phyloP scores from a whole-genome alignment of 345 rosid species.

The Syzygium jambos region DNA sequence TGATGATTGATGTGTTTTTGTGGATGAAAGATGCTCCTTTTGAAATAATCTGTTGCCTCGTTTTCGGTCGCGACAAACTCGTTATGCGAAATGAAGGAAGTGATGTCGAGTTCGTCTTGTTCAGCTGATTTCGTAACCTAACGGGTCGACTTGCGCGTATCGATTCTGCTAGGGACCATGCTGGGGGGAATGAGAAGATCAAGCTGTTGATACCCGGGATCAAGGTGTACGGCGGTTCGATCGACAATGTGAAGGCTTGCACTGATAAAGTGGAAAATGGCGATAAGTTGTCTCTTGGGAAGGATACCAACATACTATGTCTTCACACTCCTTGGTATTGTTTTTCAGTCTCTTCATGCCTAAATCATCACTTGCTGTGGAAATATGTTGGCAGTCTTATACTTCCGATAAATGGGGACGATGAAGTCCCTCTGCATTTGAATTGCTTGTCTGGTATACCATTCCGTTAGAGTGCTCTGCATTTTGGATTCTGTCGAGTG shows the following conservation, averaged over 20 bases:
- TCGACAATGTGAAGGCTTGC: slow-evolving; percentile 78
- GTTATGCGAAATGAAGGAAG: not conserved
- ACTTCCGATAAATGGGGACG: not conserved
- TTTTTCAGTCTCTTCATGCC: not conserved
- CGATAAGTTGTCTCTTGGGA: slow-evolving; percentile 50
- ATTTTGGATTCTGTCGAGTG: not conserved
- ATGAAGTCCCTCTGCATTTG: not conserved
- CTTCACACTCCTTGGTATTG: slow-evolving; percentile 87
- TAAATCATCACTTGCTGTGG: not conserved
- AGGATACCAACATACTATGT: slow-evolving; percentile 41
- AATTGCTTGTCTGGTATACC: not conserved
- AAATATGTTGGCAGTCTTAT: not conserved
- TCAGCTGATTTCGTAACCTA: not conserved
- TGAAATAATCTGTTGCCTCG: not conserved
- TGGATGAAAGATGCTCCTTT: not conserved
- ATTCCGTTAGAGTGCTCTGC: not conserved
- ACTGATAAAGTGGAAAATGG: slow-evolving; percentile 67
- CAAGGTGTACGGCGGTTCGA: slow-evolving; percentile 76
- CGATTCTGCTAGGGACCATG: slow-evolving; percentile 65
- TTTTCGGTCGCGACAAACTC: not conserved
- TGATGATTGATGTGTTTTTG: not conserved
- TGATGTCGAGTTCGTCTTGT: not conserved
- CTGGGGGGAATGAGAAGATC: slow-evolving; percentile 83
- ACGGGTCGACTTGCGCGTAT: not conserved
- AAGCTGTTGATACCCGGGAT: slow-evolving; percentile 68